Evolutionary conservation across 2,329 filamentous ascomycete species (phyloP).

Genomic region (Thelonectria olida): DNA sequence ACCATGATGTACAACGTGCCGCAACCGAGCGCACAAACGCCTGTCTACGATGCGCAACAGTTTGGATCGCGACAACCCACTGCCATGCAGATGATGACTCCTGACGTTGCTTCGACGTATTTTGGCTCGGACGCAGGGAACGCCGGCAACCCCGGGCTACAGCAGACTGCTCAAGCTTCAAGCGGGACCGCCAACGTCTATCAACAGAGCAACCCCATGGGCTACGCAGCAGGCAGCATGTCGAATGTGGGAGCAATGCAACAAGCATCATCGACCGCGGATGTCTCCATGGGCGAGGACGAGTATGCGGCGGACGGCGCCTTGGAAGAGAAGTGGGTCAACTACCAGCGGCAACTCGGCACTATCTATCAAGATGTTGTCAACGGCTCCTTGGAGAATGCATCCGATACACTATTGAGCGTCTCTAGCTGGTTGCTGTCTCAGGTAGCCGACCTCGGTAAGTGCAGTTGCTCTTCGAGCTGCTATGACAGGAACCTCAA

Average conservation of each 20-base stretch:
- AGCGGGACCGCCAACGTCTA: conserved; percentile 68
- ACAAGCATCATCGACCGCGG: conserved; percentile 47
- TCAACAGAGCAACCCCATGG: conserved; percentile 69
- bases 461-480: conserved; percentile 36
- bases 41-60: conserved; percentile 80
- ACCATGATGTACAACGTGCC: conserved; percentile 84
- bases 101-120: conserved; percentile 71
- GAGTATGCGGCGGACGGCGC: conserved; percentile 62
- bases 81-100: conserved; percentile 74
- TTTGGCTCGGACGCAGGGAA: conserved; percentile 59
- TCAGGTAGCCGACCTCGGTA: conserved; percentile 65
- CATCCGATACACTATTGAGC: conserved; percentile 61
- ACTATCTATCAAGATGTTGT: conserved; percentile 77
- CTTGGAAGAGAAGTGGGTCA: conserved; percentile 74
- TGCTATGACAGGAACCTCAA: neutral
- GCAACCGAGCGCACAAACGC: conserved; percentile 67
- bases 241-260: conserved; percentile 57
- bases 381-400: conserved; percentile 58
- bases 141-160: conserved; percentile 64
- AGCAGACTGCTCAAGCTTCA: conserved; percentile 58
- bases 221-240: conserved; percentile 58
- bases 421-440: conserved; percentile 66
- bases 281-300: conserved; percentile 61
- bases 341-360: conserved; percentile 69
- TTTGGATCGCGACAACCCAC: conserved; percentile 81